Evolutionary conservation across 208 protist species (phyloP).

Genomic region (Sergeia podlipaevii): DNA sequence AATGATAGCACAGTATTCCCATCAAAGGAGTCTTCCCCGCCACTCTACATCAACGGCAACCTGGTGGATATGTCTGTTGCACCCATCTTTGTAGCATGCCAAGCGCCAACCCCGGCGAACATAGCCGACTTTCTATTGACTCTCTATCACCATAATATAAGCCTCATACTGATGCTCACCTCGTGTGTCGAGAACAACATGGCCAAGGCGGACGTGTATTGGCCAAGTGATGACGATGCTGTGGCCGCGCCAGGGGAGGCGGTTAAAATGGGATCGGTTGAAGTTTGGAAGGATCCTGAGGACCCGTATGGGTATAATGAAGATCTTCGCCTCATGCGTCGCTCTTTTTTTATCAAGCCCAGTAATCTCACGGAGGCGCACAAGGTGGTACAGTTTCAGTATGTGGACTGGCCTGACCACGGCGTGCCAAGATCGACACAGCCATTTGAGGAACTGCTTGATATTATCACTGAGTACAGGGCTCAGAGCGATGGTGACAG

Average conservation of each 20-base stretch:
- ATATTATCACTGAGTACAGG: slow-evolving; percentile 22
- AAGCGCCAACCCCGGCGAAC: slow-evolving; percentile 59
- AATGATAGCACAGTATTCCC: slow-evolving; percentile 80
- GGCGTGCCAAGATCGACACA: slow-evolving; percentile 63
- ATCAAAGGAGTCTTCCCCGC: not conserved
- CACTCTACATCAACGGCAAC: slow-evolving; percentile 71
- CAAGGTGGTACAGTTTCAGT: slow-evolving; percentile 68
- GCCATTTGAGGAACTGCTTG: slow-evolving; percentile 56
- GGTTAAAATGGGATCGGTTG: slow-evolving; percentile 1
- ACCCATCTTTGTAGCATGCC: slow-evolving; percentile 70
- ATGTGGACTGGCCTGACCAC: slow-evolving; percentile 81
- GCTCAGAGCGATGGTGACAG: not conserved
- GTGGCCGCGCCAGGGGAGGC: not conserved
- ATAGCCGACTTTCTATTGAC: slow-evolving; percentile 57
- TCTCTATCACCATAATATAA: slow-evolving; percentile 40
- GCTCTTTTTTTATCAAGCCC: slow-evolving; percentile 17
- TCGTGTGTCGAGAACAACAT: slow-evolving; percentile 43
- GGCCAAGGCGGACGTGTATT: slow-evolving; percentile 79
- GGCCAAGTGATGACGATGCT: slow-evolving; percentile 24
- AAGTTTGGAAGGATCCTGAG: slow-evolving; percentile 30
- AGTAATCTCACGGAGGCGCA: slow-evolving; percentile 14
- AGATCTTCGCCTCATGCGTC: slow-evolving; percentile 16
- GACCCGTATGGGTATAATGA: slow-evolving; percentile 27
- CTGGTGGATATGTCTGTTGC: slow-evolving; percentile 31
- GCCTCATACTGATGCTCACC: slow-evolving; percentile 79